Evolutionary conservation across 1,139 yeast species (phyloP).

Genomic region (Hyphopichia pseudoburtonii): DNA sequence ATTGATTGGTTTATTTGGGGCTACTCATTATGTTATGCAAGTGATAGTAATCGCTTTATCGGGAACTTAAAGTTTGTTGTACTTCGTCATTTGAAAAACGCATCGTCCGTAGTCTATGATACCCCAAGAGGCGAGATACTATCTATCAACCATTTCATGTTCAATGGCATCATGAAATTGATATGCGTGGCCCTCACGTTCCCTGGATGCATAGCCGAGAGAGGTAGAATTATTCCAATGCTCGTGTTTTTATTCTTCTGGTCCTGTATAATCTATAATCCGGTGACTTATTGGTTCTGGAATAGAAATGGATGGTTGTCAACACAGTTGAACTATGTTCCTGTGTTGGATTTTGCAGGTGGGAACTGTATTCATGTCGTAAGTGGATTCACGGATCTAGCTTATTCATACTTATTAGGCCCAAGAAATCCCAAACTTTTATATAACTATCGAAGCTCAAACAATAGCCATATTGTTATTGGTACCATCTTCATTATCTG

Average conservation of each 20-base stretch:
- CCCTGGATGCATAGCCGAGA: conserved; percentile 58
- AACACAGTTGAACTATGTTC: conserved; percentile 34
- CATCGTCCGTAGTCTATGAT: conserved; percentile 21
- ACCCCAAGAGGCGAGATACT: conserved; percentile 43
- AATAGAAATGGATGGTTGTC: conserved; percentile 59
- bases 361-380: conserved; percentile 65
- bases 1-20: conserved; percentile 63
- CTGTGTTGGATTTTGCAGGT: conserved; percentile 64
- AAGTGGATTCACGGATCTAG: conserved; percentile 59
- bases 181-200: conserved; percentile 55
- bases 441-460: conserved; percentile 37
- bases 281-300: conserved; percentile 70
- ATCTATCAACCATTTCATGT: conserved; percentile 43
- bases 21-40: conserved; percentile 50
- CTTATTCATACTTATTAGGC: conserved; percentile 60
- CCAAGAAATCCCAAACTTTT: conserved; percentile 46
- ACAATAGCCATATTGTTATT: conserved; percentile 44
- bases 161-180: conserved; percentile 52
- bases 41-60: conserved; percentile 42
- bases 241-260: conserved; percentile 52
- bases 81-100: conserved; percentile 30
- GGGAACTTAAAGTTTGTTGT: conserved; percentile 50
- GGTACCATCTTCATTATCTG: conserved; percentile 48
- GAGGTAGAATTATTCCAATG: conserved; percentile 58
- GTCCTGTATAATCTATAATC: conserved; percentile 61